Evolutionary conservation across 257 asterid species (phyloP).

Genomic region (Ajuga chamaepitys): DNA sequence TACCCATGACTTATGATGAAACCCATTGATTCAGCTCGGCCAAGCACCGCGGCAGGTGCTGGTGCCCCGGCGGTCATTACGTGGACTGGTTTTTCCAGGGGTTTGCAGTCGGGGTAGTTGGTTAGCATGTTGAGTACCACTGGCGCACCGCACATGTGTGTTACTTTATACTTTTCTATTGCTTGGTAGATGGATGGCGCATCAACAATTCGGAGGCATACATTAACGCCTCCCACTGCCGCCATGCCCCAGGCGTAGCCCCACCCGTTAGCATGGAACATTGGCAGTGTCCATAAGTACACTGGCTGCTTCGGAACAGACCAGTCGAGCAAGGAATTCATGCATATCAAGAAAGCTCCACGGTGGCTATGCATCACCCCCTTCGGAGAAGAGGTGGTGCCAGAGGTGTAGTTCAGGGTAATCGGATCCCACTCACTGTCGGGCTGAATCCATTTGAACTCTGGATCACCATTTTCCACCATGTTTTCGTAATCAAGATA

Average conservation of each 20-base stretch:
- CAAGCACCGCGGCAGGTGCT: constrained; percentile 54
- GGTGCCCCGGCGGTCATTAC: constrained; percentile 71
- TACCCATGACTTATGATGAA: constrained; percentile 59
- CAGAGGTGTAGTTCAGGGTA: constrained; percentile 64
- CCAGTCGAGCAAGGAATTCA: constrained; percentile 61
- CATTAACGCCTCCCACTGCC: constrained; percentile 50
- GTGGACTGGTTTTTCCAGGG: constrained; percentile 30
- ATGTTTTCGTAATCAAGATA: constrained; percentile 35
- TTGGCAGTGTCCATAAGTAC: constrained; percentile 77
- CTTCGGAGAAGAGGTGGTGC: constrained; percentile 75
- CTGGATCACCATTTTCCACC: constrained; percentile 33
- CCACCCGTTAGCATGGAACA: constrained; percentile 94
- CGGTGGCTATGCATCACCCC: constrained; percentile 79
- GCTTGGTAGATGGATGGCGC: constrained; percentile 30
- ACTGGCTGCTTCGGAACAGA: constrained; percentile 58
- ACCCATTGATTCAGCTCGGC: constrained; percentile 49
- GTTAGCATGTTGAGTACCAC: constrained; percentile 63
- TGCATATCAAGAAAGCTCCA: constrained; percentile 31
- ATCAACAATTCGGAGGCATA: constrained; percentile 62
- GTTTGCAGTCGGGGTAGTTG: constrained; percentile 17
- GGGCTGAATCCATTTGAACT: constrained; percentile 56
- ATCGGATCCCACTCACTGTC: constrained; percentile 47
- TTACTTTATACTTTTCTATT: constrained; percentile 33
- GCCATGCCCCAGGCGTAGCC: constrained; percentile 82
- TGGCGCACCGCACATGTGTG: constrained; percentile 90